phyloP scores from a whole-genome alignment of 352 stramenopile genomes.

The Globisporangium ultimum region DNA sequence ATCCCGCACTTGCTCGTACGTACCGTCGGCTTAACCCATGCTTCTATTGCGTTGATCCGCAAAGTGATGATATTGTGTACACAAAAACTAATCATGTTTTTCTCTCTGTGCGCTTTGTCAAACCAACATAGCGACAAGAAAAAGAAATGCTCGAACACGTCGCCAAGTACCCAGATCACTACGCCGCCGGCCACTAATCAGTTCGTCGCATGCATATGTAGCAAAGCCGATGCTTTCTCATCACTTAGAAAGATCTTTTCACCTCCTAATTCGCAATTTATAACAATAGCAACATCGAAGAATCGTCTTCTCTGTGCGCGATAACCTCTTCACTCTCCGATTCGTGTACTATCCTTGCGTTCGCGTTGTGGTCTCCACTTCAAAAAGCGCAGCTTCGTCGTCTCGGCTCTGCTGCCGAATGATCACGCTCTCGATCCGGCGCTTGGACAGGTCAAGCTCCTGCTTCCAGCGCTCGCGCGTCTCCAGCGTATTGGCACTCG shows the following conservation, averaged over 20 bases:
- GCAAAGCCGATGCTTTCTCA: too few relatives aligned
- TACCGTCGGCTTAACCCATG: background rate
- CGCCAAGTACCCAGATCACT: conserved; percentile 92
- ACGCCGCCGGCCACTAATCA: conserved; percentile 48
- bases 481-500: conserved; percentile 4
- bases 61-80: too few relatives aligned
- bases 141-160: conserved; percentile 89
- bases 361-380: conserved; percentile 22
- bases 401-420: conserved; percentile 12
- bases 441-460: conserved; percentile 62
- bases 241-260: too few relatives aligned
- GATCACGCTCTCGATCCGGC: conserved; percentile 33
- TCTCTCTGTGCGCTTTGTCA: conserved; percentile 2
- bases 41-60: background rate
- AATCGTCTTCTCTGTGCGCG: too few relatives aligned
- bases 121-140: conserved; percentile 87
- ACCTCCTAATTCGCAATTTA: too few relatives aligned
- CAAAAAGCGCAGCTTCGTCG: conserved; percentile 5
- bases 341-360: background rate
- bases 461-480: conserved; percentile 40
- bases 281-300: too few relatives aligned
- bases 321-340: background rate
- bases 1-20: conserved; percentile 87
- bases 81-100: background rate
- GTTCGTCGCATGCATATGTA: too few relatives aligned